Evolutionary conservation across 208 protist species (phyloP).

Genomic region (Novymonas esmeraldas): DNA sequence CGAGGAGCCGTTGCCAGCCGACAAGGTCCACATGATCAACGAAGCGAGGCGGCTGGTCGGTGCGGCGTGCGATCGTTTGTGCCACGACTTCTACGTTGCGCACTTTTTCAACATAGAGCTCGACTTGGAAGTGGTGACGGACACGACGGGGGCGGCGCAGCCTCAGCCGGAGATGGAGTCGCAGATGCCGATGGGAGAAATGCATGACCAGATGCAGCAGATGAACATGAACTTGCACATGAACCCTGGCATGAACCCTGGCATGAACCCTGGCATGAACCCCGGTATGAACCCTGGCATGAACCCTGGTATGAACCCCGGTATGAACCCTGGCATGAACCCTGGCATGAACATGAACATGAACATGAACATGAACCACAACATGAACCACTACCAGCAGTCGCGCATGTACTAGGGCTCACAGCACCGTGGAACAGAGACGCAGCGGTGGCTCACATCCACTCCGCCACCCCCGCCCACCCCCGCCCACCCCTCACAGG

Average conservation of each 20-base stretch:
- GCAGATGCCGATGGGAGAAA: conserved; percentile 31
- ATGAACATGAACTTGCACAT: conserved; percentile 30
- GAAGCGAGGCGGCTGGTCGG: conserved; percentile 42
- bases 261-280: conserved; percentile 31
- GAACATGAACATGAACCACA: conserved; percentile 22
- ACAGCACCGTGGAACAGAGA: background rate
- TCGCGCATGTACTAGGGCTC: conserved; percentile 22
- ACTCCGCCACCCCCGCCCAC: background rate
- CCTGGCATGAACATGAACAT: conserved; percentile 33
- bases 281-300: conserved; percentile 27
- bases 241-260: conserved; percentile 27
- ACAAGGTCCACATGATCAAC: conserved; percentile 39
- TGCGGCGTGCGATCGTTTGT: conserved; percentile 42
- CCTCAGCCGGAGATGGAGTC: no score
- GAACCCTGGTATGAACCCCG: no score
- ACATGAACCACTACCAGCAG: conserved; percentile 34
- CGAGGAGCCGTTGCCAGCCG: conserved; percentile 29
- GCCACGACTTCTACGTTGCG: conserved; percentile 29
- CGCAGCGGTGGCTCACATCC: no score
- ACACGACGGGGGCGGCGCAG: no score
- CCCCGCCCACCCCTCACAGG: background rate
- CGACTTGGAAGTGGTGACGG: no score
- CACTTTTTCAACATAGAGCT: conserved; percentile 28
- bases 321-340: no score
- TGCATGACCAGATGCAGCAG: conserved; percentile 23